Base-by-base conservation (phyloP, 768 basidiomycete genomes). In the Tylopilus felleus region DNA sequence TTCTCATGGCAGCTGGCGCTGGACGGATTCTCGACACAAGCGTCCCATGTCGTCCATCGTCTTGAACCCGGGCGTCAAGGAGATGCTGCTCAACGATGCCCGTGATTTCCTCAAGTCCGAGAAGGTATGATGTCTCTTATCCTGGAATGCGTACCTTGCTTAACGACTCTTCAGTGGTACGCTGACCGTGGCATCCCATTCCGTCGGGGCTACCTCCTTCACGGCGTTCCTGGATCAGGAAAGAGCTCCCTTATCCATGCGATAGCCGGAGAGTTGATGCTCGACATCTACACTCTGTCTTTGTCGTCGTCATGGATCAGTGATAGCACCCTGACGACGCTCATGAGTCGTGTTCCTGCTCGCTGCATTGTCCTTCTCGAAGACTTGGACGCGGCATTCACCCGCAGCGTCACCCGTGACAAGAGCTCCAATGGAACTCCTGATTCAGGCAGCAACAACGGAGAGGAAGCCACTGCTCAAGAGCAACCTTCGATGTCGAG, bases 151-250 rank as follows among this genome's bases (percentile, higher is more conserved):
- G 7, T n/a, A 5, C 22, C 29, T 50, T 31, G 25, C 41, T 46
- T 53, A 38, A 41, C 39, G 16, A 57, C 14, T 7, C 49, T 33
- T 57, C 31, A 90, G 83, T 93, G 92, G 92, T 94, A 93, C 61
- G 88, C 89, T n/a, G 88, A 92, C 70, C 85, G 92, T 62, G 92
- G 92, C 47, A 93, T 93, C 60, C 92, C 92, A 28, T 93, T 90
- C 81, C 87, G 92, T 51, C 82, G 92, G 52, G 92, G 92, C 5
- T 92, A 91, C 68, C 80, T 93, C 47, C 77, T 93, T 22, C 84
- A 92, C 61, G 89, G 90, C 58, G 86, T 90, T 25, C 86, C 91
- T 12, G 92, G 91, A 46, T 88, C 87, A 25, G 91, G 91, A 44
- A 94, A 94, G 74, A 87, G 85, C 21, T 90, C 88, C 19, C 77